phyloP scores from a whole-genome alignment of 441 rosid species.

The Pelargonium australe region DNA sequence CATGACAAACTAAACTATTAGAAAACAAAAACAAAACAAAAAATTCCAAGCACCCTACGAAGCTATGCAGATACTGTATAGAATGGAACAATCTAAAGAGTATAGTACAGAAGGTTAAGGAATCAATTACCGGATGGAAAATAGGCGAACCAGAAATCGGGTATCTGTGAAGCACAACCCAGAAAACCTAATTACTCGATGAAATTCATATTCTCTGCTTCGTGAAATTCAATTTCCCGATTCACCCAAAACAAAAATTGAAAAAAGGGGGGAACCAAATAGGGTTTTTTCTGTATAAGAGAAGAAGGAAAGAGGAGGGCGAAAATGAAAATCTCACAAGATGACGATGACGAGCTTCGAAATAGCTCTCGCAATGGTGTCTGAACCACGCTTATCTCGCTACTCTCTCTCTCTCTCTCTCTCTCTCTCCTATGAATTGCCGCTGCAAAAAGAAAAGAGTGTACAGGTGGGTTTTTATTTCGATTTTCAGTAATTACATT shows the following conservation, averaged over 20 bases:
- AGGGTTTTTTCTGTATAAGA: background rate
- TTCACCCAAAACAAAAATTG: background rate
- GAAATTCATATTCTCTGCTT: background rate
- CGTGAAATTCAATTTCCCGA: slow-evolving; percentile 1
- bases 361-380: background rate
- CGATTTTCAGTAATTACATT: too few species aligned
- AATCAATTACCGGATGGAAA: background rate
- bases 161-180: background rate
- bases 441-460: background rate
- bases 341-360: background rate
- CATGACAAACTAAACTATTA: background rate
- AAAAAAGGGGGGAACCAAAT: background rate
- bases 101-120: background rate
- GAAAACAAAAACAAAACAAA: background rate
- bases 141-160: background rate
- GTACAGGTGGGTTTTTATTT: too few species aligned
- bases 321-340: background rate
- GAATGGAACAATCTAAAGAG: background rate
- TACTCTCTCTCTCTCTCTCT: background rate
- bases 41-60: background rate
- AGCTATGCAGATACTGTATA: background rate
- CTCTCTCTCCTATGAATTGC: slow-evolving; percentile 1
- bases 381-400: background rate
- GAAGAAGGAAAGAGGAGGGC: background rate
- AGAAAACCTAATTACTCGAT: background rate